A percentile compares a stretch with the other conserved stretches of the same genome.
These are phyloP conservation scores for Botryotinia convoluta DNA, from an alignment of 2,329 filamentous ascomycete genomes.

Conservation along the genomic window DNA sequence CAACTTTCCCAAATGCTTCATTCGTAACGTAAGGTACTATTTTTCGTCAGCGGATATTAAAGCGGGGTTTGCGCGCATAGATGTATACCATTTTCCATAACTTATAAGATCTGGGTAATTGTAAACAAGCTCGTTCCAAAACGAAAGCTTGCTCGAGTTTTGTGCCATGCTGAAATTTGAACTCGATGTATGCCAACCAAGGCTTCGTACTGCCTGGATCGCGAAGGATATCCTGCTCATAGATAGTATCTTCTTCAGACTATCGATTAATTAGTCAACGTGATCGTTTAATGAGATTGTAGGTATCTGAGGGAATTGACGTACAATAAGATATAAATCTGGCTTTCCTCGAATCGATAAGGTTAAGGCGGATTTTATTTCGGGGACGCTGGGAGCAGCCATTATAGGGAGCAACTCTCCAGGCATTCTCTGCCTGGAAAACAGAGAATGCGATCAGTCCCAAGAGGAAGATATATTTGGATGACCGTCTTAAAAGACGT, in stretches of 20 bases:
- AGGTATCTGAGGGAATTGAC: conserved; percentile 10
- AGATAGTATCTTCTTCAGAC: conserved; percentile 86
- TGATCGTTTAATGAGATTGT: neutral
- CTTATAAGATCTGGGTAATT: conserved; percentile 94
- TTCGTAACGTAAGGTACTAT: conserved; percentile 81
- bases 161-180: conserved; percentile 84
- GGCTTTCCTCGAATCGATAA: conserved; percentile 36
- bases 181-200: conserved; percentile 91
- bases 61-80: conserved; percentile 8
- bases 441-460: conserved; percentile 31
- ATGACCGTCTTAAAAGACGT: conserved; percentile 21
- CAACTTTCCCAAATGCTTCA: conserved; percentile 74
- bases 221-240: conserved; percentile 92
- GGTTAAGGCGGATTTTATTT: conserved; percentile 17
- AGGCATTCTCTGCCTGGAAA: conserved; percentile 38
- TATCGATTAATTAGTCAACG: conserved; percentile 42
- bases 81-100: conserved; percentile 82
- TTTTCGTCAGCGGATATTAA: conserved; percentile 24
- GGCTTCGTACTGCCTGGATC: conserved; percentile 84
- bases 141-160: conserved; percentile 80
- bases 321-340: conserved; percentile 41
- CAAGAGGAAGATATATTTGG: conserved; percentile 21
- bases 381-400: conserved; percentile 36
- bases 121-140: conserved; percentile 85
- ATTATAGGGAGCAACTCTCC: conserved; percentile 40